These are phyloP conservation scores for Xylaria sp. DNA, from an alignment of 2,329 filamentous ascomycete species.

Conservation along the genomic window DNA sequence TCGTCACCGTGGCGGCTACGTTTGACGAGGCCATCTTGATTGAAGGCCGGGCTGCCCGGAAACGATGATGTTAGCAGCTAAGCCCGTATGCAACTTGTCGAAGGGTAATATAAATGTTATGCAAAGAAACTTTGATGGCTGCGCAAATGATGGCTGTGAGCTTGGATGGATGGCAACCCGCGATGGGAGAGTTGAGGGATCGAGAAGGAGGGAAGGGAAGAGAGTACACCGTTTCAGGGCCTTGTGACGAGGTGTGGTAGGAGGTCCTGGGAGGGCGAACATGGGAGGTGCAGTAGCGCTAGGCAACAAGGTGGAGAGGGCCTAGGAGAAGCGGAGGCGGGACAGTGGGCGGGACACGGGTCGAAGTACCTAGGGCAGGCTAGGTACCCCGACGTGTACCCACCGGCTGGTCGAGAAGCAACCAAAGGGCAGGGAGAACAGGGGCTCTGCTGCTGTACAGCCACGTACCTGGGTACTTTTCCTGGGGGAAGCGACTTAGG, in stretches of 20 bases:
- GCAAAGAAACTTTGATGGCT: neutral
- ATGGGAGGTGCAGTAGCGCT: slow-evolving; percentile 26
- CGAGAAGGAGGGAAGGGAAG: slow-evolving; percentile 5
- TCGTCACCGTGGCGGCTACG: slow-evolving; percentile 33
- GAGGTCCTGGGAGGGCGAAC: slow-evolving; percentile 12
- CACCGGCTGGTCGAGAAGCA: neutral
- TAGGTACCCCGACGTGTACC: slow-evolving; percentile 1
- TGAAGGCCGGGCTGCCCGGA: slow-evolving; percentile 14
- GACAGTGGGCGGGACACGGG: neutral
- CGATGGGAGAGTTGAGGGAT: slow-evolving; percentile 1
- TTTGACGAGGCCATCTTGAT: slow-evolving; percentile 46
- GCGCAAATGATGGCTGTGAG: slow-evolving; percentile 10
- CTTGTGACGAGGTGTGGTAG: slow-evolving; percentile 12
- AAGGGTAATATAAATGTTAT: neutral
- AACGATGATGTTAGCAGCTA: neutral
- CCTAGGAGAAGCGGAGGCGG: slow-evolving; percentile 21
- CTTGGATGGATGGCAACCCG: slow-evolving; percentile 9
- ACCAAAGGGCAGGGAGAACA: neutral
- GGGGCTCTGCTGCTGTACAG: neutral
- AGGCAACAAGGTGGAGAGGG: slow-evolving; percentile 19
- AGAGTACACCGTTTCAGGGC: slow-evolving; percentile 11
- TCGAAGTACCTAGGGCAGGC: neutral
- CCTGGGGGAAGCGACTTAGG: neutral
- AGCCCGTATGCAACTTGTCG: neutral
- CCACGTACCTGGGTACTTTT: slow-evolving; percentile 1